Percentiles rank a stretch among this genome's conserved stretches.
These are phyloP conservation scores for Colletotrichum cordylinicola DNA, from an alignment of 2,329 filamentous ascomycete genomes.

Conservation along the genomic window DNA sequence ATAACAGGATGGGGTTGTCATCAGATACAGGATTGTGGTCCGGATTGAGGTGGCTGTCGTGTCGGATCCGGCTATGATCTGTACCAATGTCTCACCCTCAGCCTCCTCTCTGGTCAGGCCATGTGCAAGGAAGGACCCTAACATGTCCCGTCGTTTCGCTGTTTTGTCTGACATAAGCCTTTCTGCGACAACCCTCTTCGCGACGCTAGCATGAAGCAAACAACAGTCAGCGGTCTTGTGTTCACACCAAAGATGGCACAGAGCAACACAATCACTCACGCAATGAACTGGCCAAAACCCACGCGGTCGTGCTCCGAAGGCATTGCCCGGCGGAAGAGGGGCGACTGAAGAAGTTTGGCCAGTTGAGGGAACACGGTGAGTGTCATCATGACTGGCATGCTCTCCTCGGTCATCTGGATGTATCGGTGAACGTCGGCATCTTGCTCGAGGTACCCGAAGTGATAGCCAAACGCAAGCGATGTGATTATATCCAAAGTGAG, in stretches of 20 bases:
- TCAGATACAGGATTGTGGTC: slow-evolving; percentile 55
- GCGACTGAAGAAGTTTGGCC: slow-evolving; percentile 45
- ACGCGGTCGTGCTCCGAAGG: slow-evolving; percentile 44
- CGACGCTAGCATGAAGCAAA: slow-evolving; percentile 18
- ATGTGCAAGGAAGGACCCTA: slow-evolving; percentile 46
- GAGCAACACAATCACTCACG: slow-evolving; percentile 20
- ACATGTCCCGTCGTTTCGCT: slow-evolving; percentile 38
- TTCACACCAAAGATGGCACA: neutral
- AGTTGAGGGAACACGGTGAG: slow-evolving; percentile 48
- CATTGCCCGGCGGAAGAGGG: slow-evolving; percentile 43
- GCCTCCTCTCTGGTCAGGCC: slow-evolving; percentile 35
- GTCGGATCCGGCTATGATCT: slow-evolving; percentile 43
- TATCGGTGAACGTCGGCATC: slow-evolving; percentile 56
- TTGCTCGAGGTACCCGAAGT: slow-evolving; percentile 53
- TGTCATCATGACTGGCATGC: slow-evolving; percentile 48
- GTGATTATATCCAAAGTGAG: slow-evolving; percentile 64
- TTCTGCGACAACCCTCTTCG: slow-evolving; percentile 26
- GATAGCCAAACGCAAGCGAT: slow-evolving; percentile 55
- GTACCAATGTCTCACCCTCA: slow-evolving; percentile 35
- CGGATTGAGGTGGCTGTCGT: slow-evolving; percentile 44
- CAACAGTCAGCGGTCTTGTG: neutral
- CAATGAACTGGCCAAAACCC: slow-evolving; percentile 44
- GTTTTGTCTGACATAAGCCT: slow-evolving; percentile 24
- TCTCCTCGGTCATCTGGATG: slow-evolving; percentile 47
- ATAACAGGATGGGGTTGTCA: slow-evolving; percentile 54